A percentile compares a stretch with the other conserved stretches of the same genome.
These are phyloP conservation scores for Scedosporium boydii DNA, from an alignment of 2,329 filamentous ascomycete genomes.

Conservation along the genomic window DNA sequence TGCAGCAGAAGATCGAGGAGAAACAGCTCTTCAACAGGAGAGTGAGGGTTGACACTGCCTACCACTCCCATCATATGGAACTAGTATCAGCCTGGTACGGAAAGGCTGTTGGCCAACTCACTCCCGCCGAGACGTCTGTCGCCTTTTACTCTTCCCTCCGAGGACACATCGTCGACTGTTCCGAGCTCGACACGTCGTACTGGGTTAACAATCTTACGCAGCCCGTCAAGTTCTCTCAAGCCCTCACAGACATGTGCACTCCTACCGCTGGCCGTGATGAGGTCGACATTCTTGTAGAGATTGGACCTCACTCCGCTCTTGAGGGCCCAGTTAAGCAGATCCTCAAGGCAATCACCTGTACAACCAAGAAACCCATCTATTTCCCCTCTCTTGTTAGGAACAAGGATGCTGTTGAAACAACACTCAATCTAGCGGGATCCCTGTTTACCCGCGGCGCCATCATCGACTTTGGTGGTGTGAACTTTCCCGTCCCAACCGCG, in stretches of 20 bases:
- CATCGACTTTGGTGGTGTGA: conserved; percentile 28
- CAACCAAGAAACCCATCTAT: conserved; percentile 14
- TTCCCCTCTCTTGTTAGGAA: conserved; percentile 37
- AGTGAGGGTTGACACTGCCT: conserved; percentile 12
- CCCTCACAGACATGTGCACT: conserved; percentile 25
- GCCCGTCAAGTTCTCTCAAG: conserved; percentile 32
- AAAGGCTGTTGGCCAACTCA: conserved; percentile 10
- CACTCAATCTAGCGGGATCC: conserved; percentile 31
- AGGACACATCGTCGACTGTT: conserved; percentile 11
- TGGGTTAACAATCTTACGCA: conserved; percentile 37
- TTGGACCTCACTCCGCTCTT: conserved; percentile 29
- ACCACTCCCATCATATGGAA: conserved; percentile 24
- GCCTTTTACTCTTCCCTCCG: conserved; percentile 3
- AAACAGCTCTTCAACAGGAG: conserved; percentile 13
- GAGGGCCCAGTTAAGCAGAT: conserved; percentile 26
- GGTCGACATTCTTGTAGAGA: conserved; percentile 28
- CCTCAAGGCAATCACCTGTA: conserved; percentile 13
- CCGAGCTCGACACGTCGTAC: conserved; percentile 25
- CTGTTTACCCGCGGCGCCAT: conserved; percentile 33
- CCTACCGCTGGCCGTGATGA: conserved; percentile 14
- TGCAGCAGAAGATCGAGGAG: neutral
- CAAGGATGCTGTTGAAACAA: conserved; percentile 35
- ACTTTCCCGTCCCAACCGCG: conserved; percentile 7
- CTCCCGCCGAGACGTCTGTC: conserved; percentile 14
- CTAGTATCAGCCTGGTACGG: conserved; percentile 16